Evolutionary conservation across 1,139 yeast species (phyloP).

Genomic region (Blastobotrys ciferrii): DNA sequence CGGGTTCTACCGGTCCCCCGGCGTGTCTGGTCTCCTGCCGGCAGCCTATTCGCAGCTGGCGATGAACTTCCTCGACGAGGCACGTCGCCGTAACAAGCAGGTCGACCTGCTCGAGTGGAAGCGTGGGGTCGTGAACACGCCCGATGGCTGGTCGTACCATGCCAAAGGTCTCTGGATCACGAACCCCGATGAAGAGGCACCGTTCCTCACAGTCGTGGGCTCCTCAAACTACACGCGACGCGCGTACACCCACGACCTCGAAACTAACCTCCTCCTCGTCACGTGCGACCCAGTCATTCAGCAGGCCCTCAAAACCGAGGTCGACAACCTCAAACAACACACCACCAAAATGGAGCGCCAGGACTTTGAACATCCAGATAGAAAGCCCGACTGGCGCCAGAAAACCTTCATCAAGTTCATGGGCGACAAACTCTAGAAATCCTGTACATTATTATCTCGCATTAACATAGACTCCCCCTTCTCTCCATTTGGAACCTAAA

Average conservation of each 20-base stretch:
- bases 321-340: constrained; percentile 56
- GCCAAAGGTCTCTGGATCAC: constrained; percentile 96
- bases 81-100: constrained; percentile 45
- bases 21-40: constrained; percentile 80
- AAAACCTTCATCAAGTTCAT: constrained; percentile 42
- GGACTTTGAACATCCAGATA: constrained; percentile 61
- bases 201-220: constrained; percentile 79
- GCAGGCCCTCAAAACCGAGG: constrained; percentile 56
- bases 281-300: constrained; percentile 67
- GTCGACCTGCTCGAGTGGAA: constrained; percentile 80
- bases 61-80: constrained; percentile 60
- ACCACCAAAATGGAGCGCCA: constrained; percentile 51
- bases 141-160: constrained; percentile 94
- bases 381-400: constrained; percentile 63
- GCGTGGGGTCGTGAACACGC: constrained; percentile 76
- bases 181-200: constrained; percentile 50
- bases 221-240: constrained; percentile 91
- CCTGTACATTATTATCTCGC: no score
- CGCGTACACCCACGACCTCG: constrained; percentile 84
- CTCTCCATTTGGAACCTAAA: no score
- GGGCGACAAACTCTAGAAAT: constrained; percentile 60
- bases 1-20: constrained; percentile 83
- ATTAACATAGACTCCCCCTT: no score
- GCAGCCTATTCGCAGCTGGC: constrained; percentile 83
- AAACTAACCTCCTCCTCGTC: constrained; percentile 75